Evolutionary conservation across 345 rosid genomes (phyloP), one percentile per base, ranked within the genome.

Genomic region (Eucalyptus erythrocorys): DNA sequence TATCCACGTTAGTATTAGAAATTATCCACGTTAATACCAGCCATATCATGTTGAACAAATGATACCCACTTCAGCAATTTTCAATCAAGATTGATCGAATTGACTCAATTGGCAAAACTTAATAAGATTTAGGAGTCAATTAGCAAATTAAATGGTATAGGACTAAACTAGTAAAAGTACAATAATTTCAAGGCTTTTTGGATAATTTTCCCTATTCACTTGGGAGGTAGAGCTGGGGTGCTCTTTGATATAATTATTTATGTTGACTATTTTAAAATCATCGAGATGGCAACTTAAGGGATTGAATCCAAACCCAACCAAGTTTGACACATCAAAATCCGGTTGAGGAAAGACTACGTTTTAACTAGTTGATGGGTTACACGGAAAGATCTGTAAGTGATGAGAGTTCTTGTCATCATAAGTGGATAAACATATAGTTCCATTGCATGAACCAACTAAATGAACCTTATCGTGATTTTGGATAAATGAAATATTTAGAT

Each of bases 1-100:
- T 51, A 0, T 17, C 22, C 0, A 7, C 9, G 2, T 50, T 17
- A 50, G 55, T 50, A n/a, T n/a, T n/a, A n/a, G n/a, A 51, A 17
- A 51, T 51, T 51, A 0, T 17, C 22, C 0, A 7, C 9, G 2
- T 50, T 17, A 50, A 22, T 50, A 50, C 2, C 0, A 17, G 1
- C 2, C 9, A 50, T 17, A 17, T 3, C 22, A 17, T 0, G 0
- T 50, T 50, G 22, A 9, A 17, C 0, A 50, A 0, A 50, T 50
- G 55, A 50, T 51, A 7, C 55, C 55, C 24, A 51, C 1, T 9
- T 51, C 0, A 19, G 4, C 0, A 0, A 17, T 51, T 51, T 51
- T 51, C 4, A 3, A 51, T 51, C 55, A 51, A 51, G 7, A 51
- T 51, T 17, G 3, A 51, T 19, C 0, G 0, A 51, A 51, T 51